These are phyloP conservation scores for Mortierella sp. DNA, from an alignment of 371 early-diverging fungal genomes.

Conservation along the genomic window DNA sequence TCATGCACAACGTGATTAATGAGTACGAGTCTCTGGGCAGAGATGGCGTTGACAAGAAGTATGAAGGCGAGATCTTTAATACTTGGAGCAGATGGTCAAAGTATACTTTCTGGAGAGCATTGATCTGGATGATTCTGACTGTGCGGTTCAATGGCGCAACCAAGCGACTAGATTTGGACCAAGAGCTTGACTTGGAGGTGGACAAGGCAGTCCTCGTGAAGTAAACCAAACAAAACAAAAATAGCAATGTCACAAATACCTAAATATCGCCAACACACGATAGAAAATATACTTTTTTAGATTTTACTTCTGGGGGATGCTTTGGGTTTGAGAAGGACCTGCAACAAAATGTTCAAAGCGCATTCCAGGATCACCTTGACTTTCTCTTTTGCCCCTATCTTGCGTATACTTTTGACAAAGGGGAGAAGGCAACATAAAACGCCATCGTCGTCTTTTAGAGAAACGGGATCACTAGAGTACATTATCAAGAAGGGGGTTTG, in stretches of 20 bases:
- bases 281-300: background rate
- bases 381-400: too few relatives aligned
- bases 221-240: background rate
- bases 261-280: background rate
- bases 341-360: too few relatives aligned
- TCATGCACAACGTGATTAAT: conserved; percentile 36
- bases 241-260: background rate
- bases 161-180: conserved; percentile 19
- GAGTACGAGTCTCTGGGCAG: conserved; percentile 58
- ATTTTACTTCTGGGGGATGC: too few relatives aligned
- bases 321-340: too few relatives aligned
- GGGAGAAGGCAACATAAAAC: too few relatives aligned
- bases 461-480: too few relatives aligned
- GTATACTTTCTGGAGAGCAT: conserved; percentile 40
- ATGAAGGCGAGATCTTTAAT: conserved; percentile 35
- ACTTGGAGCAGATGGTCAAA: conserved; percentile 48
- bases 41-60: conserved; percentile 31
- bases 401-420: too few relatives aligned
- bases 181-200: conserved; percentile 9
- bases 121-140: conserved; percentile 41
- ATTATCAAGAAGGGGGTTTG: too few relatives aligned
- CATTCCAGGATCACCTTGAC: too few relatives aligned
- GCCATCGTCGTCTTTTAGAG: too few relatives aligned
- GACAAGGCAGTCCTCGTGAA: conserved; percentile 12
- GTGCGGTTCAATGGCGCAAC: conserved; percentile 44